Base-by-base conservation (phyloP, 805 yeast species). In the Wickerhamiella spandovensis region DNA sequence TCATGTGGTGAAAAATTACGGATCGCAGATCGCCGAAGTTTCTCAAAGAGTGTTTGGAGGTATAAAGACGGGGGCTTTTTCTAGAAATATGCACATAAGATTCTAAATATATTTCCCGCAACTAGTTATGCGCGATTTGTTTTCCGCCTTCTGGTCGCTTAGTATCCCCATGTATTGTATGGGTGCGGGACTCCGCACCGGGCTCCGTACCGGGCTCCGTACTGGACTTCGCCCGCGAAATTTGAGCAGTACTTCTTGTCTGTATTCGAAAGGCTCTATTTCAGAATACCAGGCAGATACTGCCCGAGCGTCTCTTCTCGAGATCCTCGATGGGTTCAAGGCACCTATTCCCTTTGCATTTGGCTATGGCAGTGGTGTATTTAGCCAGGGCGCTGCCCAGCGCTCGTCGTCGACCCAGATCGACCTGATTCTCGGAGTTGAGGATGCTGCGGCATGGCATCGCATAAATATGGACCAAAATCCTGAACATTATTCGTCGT, bases 301-400 rank as follows among this genome's bases (percentile, higher is more conserved):
- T 7, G 46, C 55, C 38, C 51, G 47, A 22, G 46, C 49, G 5
- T 46, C 53, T 3, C 50, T 86, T 25, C 63, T 72, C 17, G 63
- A 71, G 2, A 72, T 83, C 2, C 58, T 82, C 38, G 65, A 75
- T 65, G 68, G 71, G 44, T 85, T 85, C 64, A 69, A 77, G 42
- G 82, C 90, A 1, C 89, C 92, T 0, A 76, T 87, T 13, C 70
- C 78, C 49, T 84, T 77, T 58, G 81, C 95, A 0, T 84, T 90
- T 66, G 98, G 97, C 0, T 90, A 90, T 65, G 98, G 98, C 1
- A 84, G 95, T 7, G 95, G 95, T 4, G 95, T 92, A 1, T 84
- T 92, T 59, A 73, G 78, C 37, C 98, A 90, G 64, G 81, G 79
- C 4, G 66, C 69, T 69, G 52, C 52, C 12, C 73, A 76, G 55